Percentiles rank a stretch among this genome's conserved stretches.
These are phyloP conservation scores for Backusella liffmaniae DNA, from an alignment of 192 early-diverging fungal genomes.

Conservation along the genomic window DNA sequence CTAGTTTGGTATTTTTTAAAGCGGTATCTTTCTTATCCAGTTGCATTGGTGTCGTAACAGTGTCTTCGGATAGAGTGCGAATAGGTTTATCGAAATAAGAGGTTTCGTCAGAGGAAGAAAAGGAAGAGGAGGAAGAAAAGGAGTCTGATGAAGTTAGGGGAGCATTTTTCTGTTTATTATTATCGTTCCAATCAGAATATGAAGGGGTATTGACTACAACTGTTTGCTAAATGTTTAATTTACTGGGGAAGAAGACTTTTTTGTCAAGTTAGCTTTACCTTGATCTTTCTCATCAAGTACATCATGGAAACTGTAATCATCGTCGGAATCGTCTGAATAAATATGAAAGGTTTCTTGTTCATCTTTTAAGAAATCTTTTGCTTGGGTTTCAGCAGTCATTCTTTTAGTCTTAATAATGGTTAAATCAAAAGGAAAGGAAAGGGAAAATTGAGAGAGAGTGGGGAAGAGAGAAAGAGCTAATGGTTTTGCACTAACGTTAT, in stretches of 20 bases:
- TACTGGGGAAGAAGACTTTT: background rate
- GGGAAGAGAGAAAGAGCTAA: background rate
- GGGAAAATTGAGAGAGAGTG: background rate
- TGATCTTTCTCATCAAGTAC: slow-evolving; percentile 7
- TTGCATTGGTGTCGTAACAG: slow-evolving; percentile 1
- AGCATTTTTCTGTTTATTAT: slow-evolving; percentile 8
- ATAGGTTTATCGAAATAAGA: slow-evolving; percentile 14
- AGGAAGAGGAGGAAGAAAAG: slow-evolving; percentile 8
- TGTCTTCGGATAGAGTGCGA: slow-evolving; percentile 6
- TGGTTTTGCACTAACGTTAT: background rate
- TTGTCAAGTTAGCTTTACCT: background rate
- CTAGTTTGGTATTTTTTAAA: background rate
- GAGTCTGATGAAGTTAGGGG: slow-evolving; percentile 10
- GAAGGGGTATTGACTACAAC: slow-evolving; percentile 10
- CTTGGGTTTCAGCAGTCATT: background rate
- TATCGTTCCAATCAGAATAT: slow-evolving; percentile 9
- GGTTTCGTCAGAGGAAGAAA: background rate
- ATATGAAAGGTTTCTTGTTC: background rate
- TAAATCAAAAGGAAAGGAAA: background rate
- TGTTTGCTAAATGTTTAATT: slow-evolving; percentile 7
- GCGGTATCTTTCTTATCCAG: background rate
- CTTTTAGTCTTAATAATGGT: background rate
- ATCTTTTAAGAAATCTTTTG: background rate
- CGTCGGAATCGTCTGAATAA: slow-evolving; percentile 12
- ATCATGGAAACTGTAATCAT: slow-evolving; percentile 5